These are phyloP conservation scores for Pseudocercospora pini-densiflorae DNA, from an alignment of 2,329 filamentous ascomycete species.

Conservation along the genomic window DNA sequence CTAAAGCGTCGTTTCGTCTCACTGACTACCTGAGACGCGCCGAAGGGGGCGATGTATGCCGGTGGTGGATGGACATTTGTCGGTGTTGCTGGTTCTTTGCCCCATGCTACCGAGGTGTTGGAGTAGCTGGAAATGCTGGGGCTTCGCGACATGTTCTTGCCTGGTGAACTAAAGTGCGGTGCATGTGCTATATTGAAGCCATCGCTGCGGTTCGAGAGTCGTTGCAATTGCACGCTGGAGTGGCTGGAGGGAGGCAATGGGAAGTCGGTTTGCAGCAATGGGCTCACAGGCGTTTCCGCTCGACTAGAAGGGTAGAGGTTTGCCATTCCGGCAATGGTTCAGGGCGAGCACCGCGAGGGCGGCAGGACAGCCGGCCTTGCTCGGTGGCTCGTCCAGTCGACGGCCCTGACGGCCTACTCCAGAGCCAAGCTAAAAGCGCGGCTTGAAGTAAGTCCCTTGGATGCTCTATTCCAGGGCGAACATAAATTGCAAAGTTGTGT, in stretches of 20 bases:
- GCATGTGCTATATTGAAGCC: slow-evolving; percentile 18
- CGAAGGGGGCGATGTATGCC: slow-evolving; percentile 84
- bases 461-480: background rate
- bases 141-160: slow-evolving; percentile 24
- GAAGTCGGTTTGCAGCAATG: slow-evolving; percentile 18
- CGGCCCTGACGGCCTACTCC: slow-evolving; percentile 1
- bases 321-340: background rate
- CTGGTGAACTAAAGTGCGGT: slow-evolving; percentile 14
- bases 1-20: slow-evolving; percentile 74
- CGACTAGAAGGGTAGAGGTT: background rate
- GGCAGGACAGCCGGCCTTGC: slow-evolving; percentile 2
- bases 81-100: slow-evolving; percentile 26
- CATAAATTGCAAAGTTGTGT: background rate
- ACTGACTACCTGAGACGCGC: slow-evolving; percentile 89
- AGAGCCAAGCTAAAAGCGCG: background rate
- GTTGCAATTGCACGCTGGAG: slow-evolving; percentile 11
- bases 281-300: slow-evolving; percentile 14
- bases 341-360: background rate
- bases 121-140: slow-evolving; percentile 25
- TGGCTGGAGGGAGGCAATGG: slow-evolving; percentile 16
- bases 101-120: slow-evolving; percentile 21
- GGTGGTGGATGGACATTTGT: slow-evolving; percentile 69
- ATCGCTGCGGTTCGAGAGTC: slow-evolving; percentile 16
- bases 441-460: background rate
- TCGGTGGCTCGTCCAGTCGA: background rate